These are phyloP conservation scores for Phytophthora niederhauseri DNA, from an alignment of 352 stramenopile genomes.

Conservation along the genomic window DNA sequence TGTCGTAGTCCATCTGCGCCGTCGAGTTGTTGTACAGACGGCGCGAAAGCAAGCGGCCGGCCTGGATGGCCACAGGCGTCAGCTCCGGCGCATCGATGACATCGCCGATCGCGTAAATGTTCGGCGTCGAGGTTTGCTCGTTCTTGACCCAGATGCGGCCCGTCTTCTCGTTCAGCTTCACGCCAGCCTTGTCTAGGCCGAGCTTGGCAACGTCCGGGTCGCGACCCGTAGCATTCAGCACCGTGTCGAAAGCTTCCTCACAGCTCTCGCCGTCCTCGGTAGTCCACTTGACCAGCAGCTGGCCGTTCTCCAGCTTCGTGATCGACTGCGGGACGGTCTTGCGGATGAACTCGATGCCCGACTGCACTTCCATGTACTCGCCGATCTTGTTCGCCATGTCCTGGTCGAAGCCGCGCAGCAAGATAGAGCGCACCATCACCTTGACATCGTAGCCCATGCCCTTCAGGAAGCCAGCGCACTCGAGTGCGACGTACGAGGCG, in stretches of 20 bases:
- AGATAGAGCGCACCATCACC: conserved; percentile 97
- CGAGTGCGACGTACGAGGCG: conserved; percentile 97
- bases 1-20: conserved; percentile 94
- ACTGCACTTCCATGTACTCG: conserved; percentile 92
- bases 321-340: conserved; percentile 92
- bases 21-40: conserved; percentile 90
- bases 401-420: conserved; percentile 98
- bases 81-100: conserved; percentile 97
- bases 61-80: conserved; percentile 98
- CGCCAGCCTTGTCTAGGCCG: conserved; percentile 83
- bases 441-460: conserved; percentile 97
- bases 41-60: conserved; percentile 90
- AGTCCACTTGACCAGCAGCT: conserved; percentile 87
- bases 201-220: conserved; percentile 93
- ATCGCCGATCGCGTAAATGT: conserved; percentile 98
- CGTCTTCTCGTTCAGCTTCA: conserved; percentile 91
- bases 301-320: conserved; percentile 87
- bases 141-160: conserved; percentile 92
- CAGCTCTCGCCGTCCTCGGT: conserved; percentile 53
- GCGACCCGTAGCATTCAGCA: conserved; percentile 95
- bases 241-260: conserved; percentile 96
- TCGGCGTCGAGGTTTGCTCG: conserved; percentile 94
- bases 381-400: conserved; percentile 96
- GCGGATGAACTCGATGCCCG: conserved; percentile 93
- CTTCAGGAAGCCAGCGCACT: conserved; percentile 98